Evolutionary conservation across 2,329 filamentous ascomycete genomes (phyloP), one percentile per base, ranked within the genome.

Genomic region (Colletotrichum lini): DNA sequence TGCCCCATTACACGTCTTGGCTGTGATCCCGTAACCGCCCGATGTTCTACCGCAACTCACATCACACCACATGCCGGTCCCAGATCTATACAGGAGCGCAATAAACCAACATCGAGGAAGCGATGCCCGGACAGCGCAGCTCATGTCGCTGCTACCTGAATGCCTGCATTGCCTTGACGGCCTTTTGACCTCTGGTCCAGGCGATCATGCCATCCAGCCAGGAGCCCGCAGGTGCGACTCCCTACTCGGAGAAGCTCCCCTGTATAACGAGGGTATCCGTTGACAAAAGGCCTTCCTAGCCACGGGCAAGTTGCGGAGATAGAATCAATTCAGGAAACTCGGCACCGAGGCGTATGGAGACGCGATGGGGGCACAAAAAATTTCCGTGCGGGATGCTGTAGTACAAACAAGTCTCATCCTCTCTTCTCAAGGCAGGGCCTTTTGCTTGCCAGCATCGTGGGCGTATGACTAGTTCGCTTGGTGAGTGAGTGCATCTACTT

Each of bases 51-150:
- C 57, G 18, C 23, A 10, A 6, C 53, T 30, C 58, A 26, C 42
- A 66, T 56, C 49, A 67, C 54, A 35, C 56, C 62, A 70, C 49
- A 38, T 15, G 38, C 12, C 47, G 35, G 16, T 26, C 10, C 35
- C 45, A 18, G 16, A 42, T 42, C 38, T 16, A 12, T 13, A 42
- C 9, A 15, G 26, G 45, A 26, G 26, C 52, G 30, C 38, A 10
- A 16, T 54, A 23, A 38, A 16, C 42, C n/a, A 26, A 38, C 49
- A 18, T 49, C 16, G 21, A 13, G 23, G 10, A n/a, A 16, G 42
- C 30, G 30, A 35, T 35, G 30, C 30, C 52, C 9, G 18, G 26
- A 12, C 16, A 53, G 30, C 50, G 4, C 8, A 38, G 18, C 16
- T 47, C 18, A 3, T 18, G 56, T 13, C 9, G 23, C 10, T 30